These are phyloP conservation scores for Yarrowia hollandica DNA, from an alignment of 805 yeast species.

Conservation along the genomic window DNA sequence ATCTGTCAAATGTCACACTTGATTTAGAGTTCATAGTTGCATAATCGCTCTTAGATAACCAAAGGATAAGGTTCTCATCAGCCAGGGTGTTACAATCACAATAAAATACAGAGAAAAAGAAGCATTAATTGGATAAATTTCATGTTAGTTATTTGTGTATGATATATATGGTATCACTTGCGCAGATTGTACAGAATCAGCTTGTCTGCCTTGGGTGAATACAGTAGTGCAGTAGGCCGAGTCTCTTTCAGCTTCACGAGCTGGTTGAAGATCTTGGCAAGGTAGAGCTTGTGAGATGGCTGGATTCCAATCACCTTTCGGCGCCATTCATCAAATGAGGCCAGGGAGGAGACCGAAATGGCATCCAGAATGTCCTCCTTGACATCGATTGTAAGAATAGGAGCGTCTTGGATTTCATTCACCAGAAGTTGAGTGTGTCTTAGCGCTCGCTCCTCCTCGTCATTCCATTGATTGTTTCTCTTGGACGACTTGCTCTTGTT, in stretches of 20 bases:
- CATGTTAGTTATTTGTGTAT: constrained; percentile 8
- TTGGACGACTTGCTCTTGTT: constrained; percentile 70
- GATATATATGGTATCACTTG: neutral
- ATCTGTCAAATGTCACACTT: no score
- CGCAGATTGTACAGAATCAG: constrained; percentile 58
- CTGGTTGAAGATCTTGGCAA: constrained; percentile 55
- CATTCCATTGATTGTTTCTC: constrained; percentile 69
- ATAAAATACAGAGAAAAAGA: no score
- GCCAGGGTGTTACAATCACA: no score
- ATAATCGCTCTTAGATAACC: constrained; percentile 12
- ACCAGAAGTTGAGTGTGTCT: constrained; percentile 58
- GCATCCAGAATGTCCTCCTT: constrained; percentile 83
- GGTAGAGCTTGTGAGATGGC: constrained; percentile 81
- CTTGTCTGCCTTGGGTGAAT: constrained; percentile 75
- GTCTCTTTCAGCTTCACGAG: constrained; percentile 34
- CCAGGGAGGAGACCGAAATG: constrained; percentile 47
- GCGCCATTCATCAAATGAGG: constrained; percentile 52
- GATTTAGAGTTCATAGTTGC: neutral
- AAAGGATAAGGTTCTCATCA: neutral
- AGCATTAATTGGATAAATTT: no score
- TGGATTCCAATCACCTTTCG: constrained; percentile 80
- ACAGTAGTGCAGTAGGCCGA: constrained; percentile 74
- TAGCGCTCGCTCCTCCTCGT: constrained; percentile 67
- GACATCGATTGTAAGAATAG: constrained; percentile 74
- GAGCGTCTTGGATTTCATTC: constrained; percentile 59